Conservation (phyloP, 768 basidiomycete genomes). For the Chalciporus sphaerocephalus region DNA sequence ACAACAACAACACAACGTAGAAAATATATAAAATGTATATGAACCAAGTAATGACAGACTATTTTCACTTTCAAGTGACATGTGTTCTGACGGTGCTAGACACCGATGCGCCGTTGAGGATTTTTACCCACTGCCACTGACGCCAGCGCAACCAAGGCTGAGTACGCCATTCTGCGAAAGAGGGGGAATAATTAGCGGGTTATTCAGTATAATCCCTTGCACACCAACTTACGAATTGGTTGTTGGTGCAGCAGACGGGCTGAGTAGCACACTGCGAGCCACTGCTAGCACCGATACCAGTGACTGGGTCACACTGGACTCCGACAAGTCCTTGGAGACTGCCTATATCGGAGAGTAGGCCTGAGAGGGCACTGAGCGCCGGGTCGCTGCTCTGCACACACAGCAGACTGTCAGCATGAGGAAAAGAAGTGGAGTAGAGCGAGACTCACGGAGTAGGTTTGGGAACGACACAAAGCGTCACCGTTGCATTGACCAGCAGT, state of each 20-base stretch:
- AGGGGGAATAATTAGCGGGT: background rate
- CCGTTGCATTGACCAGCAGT: too few relatives aligned
- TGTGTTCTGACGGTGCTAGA: too few relatives aligned
- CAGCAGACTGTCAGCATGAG: background rate
- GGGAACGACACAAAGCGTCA: background rate
- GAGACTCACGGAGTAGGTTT: background rate
- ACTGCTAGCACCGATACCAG: background rate
- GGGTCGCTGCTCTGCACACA: background rate
- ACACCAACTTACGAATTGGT: background rate
- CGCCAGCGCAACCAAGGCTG: background rate
- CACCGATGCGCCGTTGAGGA: too few relatives aligned
- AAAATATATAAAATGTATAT: too few relatives aligned
- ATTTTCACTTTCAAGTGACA: too few relatives aligned
- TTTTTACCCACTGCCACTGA: background rate
- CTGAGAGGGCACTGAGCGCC: background rate
- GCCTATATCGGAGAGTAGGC: background rate
- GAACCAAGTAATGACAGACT: too few relatives aligned
- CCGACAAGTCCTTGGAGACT: background rate
- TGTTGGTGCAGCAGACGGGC: slow-evolving; percentile 2
- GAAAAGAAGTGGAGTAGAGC: too few relatives aligned
- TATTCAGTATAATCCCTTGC: background rate
- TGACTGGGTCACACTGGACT: background rate
- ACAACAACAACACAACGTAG: too few relatives aligned
- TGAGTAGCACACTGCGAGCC: background rate
- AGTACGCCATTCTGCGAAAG: background rate